Evolutionary conservation across 371 early-diverging fungal genomes (phyloP).

Genomic region (Batkoa obscura): DNA sequence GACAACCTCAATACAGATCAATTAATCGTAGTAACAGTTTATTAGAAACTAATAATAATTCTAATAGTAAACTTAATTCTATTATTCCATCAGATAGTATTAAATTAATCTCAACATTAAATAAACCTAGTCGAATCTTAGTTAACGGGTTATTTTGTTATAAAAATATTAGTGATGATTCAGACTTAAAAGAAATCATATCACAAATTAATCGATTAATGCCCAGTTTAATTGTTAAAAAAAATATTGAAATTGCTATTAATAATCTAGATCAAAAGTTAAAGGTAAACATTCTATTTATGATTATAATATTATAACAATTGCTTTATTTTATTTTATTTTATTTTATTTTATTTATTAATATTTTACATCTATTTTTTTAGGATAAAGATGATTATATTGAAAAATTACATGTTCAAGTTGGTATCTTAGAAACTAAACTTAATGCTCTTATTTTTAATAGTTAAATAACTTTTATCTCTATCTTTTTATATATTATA

Average conservation of each 20-base stretch:
- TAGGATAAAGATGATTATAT: constrained; percentile 4
- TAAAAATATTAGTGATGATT: constrained; percentile 1
- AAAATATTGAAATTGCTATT: background rate
- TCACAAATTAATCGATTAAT: background rate
- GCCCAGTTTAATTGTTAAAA: background rate
- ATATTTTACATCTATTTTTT: background rate
- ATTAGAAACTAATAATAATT: background rate
- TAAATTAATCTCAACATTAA: background rate
- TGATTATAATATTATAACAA: no score
- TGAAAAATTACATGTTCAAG: background rate
- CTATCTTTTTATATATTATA: no score
- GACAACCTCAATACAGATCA: background rate
- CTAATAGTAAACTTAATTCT: background rate
- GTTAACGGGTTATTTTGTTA: background rate
- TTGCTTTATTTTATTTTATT: no score
- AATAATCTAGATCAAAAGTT: background rate
- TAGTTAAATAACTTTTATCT: no score
- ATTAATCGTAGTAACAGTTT: background rate
- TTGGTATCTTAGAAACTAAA: background rate
- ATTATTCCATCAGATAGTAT: background rate
- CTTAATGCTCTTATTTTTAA: background rate
- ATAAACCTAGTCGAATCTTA: background rate
- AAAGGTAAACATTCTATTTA: background rate
- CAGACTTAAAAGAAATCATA: constrained; percentile 1
- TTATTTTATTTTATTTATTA: background rate